A percentile compares a stretch with the other conserved stretches of the same genome.
Evolutionary conservation across 1,139 yeast genomes (phyloP).

Genomic region (Lodderomyces theae): DNA sequence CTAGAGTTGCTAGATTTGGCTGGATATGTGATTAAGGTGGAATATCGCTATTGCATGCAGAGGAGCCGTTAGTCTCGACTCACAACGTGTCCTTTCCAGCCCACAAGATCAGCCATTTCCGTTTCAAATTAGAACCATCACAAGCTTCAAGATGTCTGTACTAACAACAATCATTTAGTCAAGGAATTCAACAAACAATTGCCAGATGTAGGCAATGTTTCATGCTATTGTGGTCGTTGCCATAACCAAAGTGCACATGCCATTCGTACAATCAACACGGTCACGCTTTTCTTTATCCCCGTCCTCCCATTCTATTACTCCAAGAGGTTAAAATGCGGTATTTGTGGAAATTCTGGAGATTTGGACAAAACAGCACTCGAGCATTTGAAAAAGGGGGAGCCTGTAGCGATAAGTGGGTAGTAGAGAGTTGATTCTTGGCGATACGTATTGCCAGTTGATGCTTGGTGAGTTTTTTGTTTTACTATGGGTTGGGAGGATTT

Average conservation of each 20-base stretch:
- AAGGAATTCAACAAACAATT: slow-evolving; percentile 32
- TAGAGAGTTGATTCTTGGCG: background rate
- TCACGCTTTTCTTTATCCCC: slow-evolving; percentile 47
- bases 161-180: slow-evolving; percentile 16
- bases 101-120: too few relatives aligned
- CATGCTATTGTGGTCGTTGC: slow-evolving; percentile 40
- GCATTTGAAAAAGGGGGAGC: slow-evolving; percentile 38
- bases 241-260: slow-evolving; percentile 48
- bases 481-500: background rate
- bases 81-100: too few relatives aligned
- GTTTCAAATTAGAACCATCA: too few relatives aligned
- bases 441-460: too few relatives aligned
- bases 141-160: too few relatives aligned
- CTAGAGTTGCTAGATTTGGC: background rate
- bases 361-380: slow-evolving; percentile 29
- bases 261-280: slow-evolving; percentile 38
- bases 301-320: slow-evolving; percentile 41
- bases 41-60: too few relatives aligned
- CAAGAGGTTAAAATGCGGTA: slow-evolving; percentile 40
- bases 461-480: background rate
- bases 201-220: slow-evolving; percentile 25
- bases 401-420: slow-evolving; percentile 35
- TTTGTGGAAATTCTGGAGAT: slow-evolving; percentile 45
- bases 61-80: too few relatives aligned
- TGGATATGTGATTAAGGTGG: too few relatives aligned